phyloP scores from a whole-genome alignment of 495 filamentous ascomycete genomes.

The Neurospora sp. region DNA sequence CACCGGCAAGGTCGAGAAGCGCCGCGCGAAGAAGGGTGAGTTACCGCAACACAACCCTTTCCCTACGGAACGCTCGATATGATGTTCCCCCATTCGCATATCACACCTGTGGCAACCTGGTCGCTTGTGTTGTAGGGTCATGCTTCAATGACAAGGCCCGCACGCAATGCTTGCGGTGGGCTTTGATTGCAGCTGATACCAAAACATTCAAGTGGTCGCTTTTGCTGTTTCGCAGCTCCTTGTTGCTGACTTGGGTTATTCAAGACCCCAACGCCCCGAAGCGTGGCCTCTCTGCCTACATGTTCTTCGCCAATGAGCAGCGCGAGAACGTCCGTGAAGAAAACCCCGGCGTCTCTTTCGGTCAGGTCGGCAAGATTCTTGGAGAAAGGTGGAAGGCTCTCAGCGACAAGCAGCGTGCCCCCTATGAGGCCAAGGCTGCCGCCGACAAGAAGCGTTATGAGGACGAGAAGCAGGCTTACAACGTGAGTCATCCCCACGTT shows the following conservation, averaged over 20 bases:
- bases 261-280: constrained; percentile 97
- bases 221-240: neutral
- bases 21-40: constrained; percentile 42
- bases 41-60: neutral
- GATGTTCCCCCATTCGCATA: neutral
- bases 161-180: constrained; percentile 46
- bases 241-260: neutral
- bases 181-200: neutral
- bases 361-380: constrained; percentile 94
- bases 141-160: constrained; percentile 44
- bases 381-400: constrained; percentile 98
- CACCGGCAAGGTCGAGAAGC: constrained; percentile 33
- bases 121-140: constrained; percentile 71
- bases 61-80: constrained; percentile 3
- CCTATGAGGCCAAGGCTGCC: constrained; percentile 92
- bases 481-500: constrained; percentile 43
- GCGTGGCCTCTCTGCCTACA: constrained; percentile 98
- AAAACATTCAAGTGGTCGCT: neutral
- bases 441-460: constrained; percentile 98
- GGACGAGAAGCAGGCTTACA: constrained; percentile 89
- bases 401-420: constrained; percentile 73
- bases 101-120: constrained; percentile 8
- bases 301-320: constrained; percentile 99
- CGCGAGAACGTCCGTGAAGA: constrained; percentile 96
- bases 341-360: constrained; percentile 96